These are phyloP conservation scores for Tetracentron sinense DNA, from an alignment of 164 flowering plant species.

Conservation along the genomic window DNA sequence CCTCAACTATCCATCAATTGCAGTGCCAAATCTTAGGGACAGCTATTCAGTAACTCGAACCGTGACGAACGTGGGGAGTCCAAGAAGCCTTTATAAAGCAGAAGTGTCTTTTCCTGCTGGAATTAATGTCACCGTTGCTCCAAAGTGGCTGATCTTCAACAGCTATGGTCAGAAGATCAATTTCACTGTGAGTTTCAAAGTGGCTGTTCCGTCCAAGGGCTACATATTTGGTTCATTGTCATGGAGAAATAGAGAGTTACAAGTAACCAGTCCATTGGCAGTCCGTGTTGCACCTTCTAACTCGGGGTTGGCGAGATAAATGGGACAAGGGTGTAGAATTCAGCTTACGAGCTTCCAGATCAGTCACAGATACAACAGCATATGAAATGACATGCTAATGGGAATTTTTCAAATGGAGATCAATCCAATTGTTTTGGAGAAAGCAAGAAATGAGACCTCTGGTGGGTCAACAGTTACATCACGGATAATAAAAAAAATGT, in stretches of 20 bases:
- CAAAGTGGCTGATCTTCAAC: conserved; percentile 38
- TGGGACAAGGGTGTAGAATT: neutral
- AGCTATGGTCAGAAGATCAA: conserved; percentile 49
- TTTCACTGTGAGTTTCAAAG: conserved; percentile 57
- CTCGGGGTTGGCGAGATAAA: conserved; percentile 25
- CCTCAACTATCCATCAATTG: conserved; percentile 75
- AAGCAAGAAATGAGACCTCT: neutral
- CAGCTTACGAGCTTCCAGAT: neutral
- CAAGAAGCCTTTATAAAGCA: conserved; percentile 45
- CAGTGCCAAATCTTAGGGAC: conserved; percentile 47
- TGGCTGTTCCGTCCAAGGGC: conserved; percentile 40
- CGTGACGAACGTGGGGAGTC: conserved; percentile 62
- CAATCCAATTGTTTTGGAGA: neutral
- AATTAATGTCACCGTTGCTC: conserved; percentile 51
- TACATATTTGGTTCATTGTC: conserved; percentile 58
- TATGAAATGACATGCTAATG: neutral
- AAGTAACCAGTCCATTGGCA: conserved; percentile 56
- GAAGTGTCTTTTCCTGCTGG: conserved; percentile 49
- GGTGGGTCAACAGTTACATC: neutral
- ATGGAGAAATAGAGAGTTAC: conserved; percentile 44
- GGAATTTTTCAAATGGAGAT: neutral
- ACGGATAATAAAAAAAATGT: neutral
- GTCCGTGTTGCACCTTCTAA: conserved; percentile 36
- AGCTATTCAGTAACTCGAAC: conserved; percentile 46
- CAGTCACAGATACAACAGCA: conserved; percentile 1